phyloP scores from a whole-genome alignment of 2,329 filamentous ascomycete genomes.

The Fusarium begoniae region DNA sequence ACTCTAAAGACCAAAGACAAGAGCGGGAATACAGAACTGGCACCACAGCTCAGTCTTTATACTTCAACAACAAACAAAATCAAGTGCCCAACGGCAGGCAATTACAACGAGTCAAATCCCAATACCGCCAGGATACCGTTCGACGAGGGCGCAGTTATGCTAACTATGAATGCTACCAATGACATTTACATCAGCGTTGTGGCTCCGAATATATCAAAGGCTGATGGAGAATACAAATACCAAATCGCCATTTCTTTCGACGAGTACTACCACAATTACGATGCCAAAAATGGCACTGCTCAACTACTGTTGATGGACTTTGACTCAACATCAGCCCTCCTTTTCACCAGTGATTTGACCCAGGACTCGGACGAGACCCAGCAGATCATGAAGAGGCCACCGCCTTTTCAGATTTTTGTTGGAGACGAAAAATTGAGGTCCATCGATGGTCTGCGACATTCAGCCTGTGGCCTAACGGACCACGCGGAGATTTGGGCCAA shows the following conservation, averaged over 20 bases:
- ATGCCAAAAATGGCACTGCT: slow-evolving; percentile 49
- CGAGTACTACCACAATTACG: slow-evolving; percentile 74
- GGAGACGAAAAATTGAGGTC: slow-evolving; percentile 67
- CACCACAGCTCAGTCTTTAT: slow-evolving; percentile 81
- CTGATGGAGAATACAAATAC: slow-evolving; percentile 77
- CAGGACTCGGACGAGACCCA: slow-evolving; percentile 63
- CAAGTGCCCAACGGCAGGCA: slow-evolving; percentile 42
- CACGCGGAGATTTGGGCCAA: slow-evolving; percentile 69
- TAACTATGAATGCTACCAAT: slow-evolving; percentile 67
- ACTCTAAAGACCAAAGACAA: slow-evolving; percentile 45
- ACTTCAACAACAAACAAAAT: slow-evolving; percentile 66
- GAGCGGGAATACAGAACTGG: slow-evolving; percentile 2
- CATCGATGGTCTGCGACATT: slow-evolving; percentile 77
- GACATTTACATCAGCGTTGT: slow-evolving; percentile 81
- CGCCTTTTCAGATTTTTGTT: slow-evolving; percentile 82
- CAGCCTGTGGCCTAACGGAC: slow-evolving; percentile 81
- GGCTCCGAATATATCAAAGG: slow-evolving; percentile 72
- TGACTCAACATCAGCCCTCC: slow-evolving; percentile 79
- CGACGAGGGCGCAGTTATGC: slow-evolving; percentile 74
- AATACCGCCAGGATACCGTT: slow-evolving; percentile 56
- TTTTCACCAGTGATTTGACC: slow-evolving; percentile 81
- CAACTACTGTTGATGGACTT: slow-evolving; percentile 85
- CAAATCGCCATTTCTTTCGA: slow-evolving; percentile 86
- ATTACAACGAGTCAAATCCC: slow-evolving; percentile 27
- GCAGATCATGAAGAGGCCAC: slow-evolving; percentile 59